Base-by-base conservation (phyloP, 306 rosid species). In the Corylus heterophylla region DNA sequence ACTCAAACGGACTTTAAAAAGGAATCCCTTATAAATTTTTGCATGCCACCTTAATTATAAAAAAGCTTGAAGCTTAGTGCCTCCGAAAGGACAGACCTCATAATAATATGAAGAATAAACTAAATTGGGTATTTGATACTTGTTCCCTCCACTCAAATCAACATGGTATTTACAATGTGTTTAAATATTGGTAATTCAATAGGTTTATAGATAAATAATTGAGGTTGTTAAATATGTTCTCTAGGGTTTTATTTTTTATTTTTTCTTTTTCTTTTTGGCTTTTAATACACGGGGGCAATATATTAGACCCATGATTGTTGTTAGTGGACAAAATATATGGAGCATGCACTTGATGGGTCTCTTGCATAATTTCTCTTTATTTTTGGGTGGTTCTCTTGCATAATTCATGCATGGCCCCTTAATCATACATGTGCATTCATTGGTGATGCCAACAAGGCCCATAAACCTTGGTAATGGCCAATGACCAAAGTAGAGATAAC, bases 141-240 rank as follows among this genome's bases (percentile, higher is more conserved):
- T 77, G 83, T 74, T 74, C 62, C 86, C 83, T 69, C 74, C 71
- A 44, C 77, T 59, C 55, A 56, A 78, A 78, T 70, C 77, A 83
- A 14, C 63, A 68, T 78, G 79, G 49, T 73, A 73, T 55, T 16
- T 73, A 61, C 47, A 68, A 73, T 52, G 39, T 45, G 27, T 48
- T 44, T 67, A 62, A 5, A 52, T 29, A 74, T 76, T 63, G 22
- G 13, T 64, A 14, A 39, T 79, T 3, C 42, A 52, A 52, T 66
- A 51, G 66, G 11, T 51, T 73, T 71, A 82, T 66, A 31, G 35
- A 20, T 42, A 44, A 62, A 82, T 77, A 71, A 77, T 82, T 55
- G 56, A 27, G 76, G 14, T 42, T 1, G 68, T 7, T 25, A 75
- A 18, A 2, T 74, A 12, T 0, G 13, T 64, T 74, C 66, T 27